Percentiles rank a stretch among this genome's conserved stretches.
Evolutionary conservation across 1,284 basidiomycete species (phyloP).

Genomic region (Papiliotrema nemorosa): DNA sequence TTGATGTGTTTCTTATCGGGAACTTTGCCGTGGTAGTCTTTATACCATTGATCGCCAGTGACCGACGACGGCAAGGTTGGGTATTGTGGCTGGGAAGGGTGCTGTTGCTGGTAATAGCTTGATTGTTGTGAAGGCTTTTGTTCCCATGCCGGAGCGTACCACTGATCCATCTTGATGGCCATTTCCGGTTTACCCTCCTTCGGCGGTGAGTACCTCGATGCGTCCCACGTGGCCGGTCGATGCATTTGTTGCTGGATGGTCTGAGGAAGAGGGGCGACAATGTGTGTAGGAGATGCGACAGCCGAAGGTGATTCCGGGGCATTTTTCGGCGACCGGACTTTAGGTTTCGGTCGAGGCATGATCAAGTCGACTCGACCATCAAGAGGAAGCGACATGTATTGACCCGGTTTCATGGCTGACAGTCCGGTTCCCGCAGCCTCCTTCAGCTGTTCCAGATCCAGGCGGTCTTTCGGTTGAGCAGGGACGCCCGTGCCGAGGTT

Average conservation of each 20-base stretch:
- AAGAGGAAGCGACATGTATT: conserved; percentile 73
- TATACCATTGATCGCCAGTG: conserved; percentile 51
- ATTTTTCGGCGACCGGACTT: conserved; percentile 4
- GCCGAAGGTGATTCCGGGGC: conserved; percentile 49
- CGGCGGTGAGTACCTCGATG: conserved; percentile 50
- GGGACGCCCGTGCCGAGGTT: conserved; percentile 52
- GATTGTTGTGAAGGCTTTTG: conserved; percentile 45
- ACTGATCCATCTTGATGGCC: conserved; percentile 48
- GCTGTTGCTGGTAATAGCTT: conserved; percentile 19
- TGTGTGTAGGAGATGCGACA: conserved; percentile 18
- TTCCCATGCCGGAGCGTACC: conserved; percentile 55
- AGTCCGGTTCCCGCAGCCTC: conserved; percentile 63
- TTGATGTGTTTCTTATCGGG: conserved; percentile 73
- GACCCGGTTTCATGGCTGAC: conserved; percentile 55
- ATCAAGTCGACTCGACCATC: conserved; percentile 82
- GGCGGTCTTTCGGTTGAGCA: conserved; percentile 37
- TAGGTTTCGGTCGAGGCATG: conserved; percentile 46
- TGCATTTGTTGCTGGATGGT: conserved; percentile 21
- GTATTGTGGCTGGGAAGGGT: conserved; percentile 28
- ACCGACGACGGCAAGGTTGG: conserved; percentile 42
- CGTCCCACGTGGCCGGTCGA: conserved; percentile 51
- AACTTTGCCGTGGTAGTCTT: conserved; percentile 47
- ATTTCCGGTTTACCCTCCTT: conserved; percentile 48
- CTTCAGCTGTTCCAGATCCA: conserved; percentile 67
- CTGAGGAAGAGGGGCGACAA: conserved; percentile 21